Percentiles rank a stretch among this genome's conserved stretches.
Evolutionary conservation across 768 basidiomycete genomes (phyloP).

Genomic region (Kwoniella shandongensis): DNA sequence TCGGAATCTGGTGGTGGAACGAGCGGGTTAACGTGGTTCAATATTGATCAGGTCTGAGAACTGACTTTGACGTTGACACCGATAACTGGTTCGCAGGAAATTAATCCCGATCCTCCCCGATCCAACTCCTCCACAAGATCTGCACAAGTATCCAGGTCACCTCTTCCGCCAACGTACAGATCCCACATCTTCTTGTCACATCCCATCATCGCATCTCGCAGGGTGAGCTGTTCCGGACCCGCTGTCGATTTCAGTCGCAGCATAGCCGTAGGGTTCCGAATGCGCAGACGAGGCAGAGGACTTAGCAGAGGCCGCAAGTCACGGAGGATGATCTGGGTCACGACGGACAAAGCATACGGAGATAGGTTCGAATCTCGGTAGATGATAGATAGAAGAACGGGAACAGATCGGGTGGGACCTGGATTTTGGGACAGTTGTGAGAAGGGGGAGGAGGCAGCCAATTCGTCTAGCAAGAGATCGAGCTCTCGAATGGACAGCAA

Average conservation of each 20-base stretch:
- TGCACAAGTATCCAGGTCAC: constrained; percentile 64
- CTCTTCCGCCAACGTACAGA: constrained; percentile 60
- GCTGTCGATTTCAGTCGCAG: constrained; percentile 63
- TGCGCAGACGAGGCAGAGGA: constrained; percentile 58
- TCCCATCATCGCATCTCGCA: constrained; percentile 65
- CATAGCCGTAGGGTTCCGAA: constrained; percentile 56
- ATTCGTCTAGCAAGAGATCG: constrained; percentile 69
- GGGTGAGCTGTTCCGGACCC: constrained; percentile 61
- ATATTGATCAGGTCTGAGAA: no score
- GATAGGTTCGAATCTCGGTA: constrained; percentile 60
- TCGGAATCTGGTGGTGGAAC: constrained; percentile 67
- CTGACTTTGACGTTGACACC: constrained; percentile 67
- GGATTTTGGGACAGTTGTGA: constrained; percentile 55
- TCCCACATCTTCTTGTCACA: constrained; percentile 69
- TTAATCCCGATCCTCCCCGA: constrained; percentile 48
- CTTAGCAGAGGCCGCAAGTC: constrained; percentile 79
- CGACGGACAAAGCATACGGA: constrained; percentile 65
- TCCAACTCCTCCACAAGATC: constrained; percentile 36
- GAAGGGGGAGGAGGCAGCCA: constrained; percentile 68
- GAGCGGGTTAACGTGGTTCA: no score
- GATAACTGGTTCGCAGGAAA: constrained; percentile 56
- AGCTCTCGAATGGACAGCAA: constrained; percentile 59
- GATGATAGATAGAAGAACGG: constrained; percentile 60
- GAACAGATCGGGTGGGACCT: constrained; percentile 1
- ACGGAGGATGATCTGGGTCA: constrained; percentile 84